Evolutionary conservation across 192 early-diverging fungal species (phyloP).

Genomic region (Coemansia sp.): DNA sequence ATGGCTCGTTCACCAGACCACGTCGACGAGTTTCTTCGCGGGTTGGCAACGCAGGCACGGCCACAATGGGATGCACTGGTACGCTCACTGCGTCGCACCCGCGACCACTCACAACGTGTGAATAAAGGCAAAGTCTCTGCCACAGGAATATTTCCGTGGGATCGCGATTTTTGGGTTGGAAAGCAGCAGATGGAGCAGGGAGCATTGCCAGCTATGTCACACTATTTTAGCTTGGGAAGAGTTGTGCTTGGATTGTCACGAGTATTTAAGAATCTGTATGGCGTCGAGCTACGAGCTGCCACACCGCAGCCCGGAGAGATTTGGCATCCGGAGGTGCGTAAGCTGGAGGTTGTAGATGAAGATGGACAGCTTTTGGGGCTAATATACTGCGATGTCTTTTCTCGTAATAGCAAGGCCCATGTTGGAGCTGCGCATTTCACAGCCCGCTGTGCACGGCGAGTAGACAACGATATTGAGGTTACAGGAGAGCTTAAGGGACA

Average conservation of each 20-base stretch:
- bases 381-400: conserved; percentile 93
- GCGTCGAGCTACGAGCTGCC: conserved; percentile 76
- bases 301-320: conserved; percentile 72
- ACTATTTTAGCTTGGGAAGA: conserved; percentile 86
- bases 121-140: not conserved
- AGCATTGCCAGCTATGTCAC: conserved; percentile 56
- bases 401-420: conserved; percentile 69
- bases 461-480: conserved; percentile 71
- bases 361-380: conserved; percentile 81
- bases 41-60: conserved; percentile 60
- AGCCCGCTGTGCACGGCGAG: conserved; percentile 80
- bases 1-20: conserved; percentile 87
- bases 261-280: conserved; percentile 85
- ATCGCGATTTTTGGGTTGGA: conserved; percentile 70
- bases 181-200: conserved; percentile 43
- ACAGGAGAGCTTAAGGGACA: conserved; percentile 8
- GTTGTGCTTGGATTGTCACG: conserved; percentile 83
- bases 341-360: conserved; percentile 88
- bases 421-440: conserved; percentile 95
- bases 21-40: conserved; percentile 81
- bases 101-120: not conserved
- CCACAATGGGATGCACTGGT: conserved; percentile 60
- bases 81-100: conserved; percentile 37
- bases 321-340: conserved; percentile 90
- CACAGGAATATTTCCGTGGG: conserved; percentile 70